phyloP scores from a whole-genome alignment of 2,329 filamentous ascomycete genomes.

The Escovopsis sp. region DNA sequence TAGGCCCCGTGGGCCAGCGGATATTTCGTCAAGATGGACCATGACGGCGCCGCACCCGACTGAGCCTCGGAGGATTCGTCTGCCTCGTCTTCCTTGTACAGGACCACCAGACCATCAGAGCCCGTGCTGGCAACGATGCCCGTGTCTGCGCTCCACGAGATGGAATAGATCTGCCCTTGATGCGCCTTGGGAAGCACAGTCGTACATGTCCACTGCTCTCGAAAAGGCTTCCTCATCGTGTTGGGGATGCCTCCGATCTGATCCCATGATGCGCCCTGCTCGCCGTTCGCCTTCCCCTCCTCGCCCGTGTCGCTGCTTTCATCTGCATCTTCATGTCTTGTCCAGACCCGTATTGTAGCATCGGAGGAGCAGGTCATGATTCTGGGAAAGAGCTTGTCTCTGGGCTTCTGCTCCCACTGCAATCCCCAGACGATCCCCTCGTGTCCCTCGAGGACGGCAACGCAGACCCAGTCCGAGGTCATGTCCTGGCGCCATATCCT shows the following conservation, averaged over 20 bases:
- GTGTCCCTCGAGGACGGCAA: conserved; percentile 68
- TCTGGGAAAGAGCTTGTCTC: conserved; percentile 35
- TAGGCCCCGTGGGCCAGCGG: conserved; percentile 76
- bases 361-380: conserved; percentile 81
- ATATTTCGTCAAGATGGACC: conserved; percentile 55
- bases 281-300: conserved; percentile 25
- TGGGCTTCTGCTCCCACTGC: conserved; percentile 45
- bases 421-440: conserved; percentile 80
- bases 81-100: conserved; percentile 52
- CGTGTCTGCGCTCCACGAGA: conserved; percentile 64
- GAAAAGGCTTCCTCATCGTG: conserved; percentile 63
- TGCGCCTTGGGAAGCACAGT: conserved; percentile 60
- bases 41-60: conserved; percentile 20
- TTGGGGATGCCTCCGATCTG: conserved; percentile 58
- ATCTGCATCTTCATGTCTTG: conserved; percentile 34
- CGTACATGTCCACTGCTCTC: conserved; percentile 75
- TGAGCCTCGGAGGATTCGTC: conserved; percentile 11
- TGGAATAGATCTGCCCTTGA: conserved; percentile 67
- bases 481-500: conserved; percentile 78
- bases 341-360: conserved; percentile 65
- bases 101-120: conserved; percentile 65
- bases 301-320: too few species aligned
- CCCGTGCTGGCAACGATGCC: conserved; percentile 78
- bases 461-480: conserved; percentile 83
- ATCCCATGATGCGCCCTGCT: conserved; percentile 18